Evolutionary conservation across 768 basidiomycete genomes (phyloP).

Genomic region (Phlegmacium glaucopus): DNA sequence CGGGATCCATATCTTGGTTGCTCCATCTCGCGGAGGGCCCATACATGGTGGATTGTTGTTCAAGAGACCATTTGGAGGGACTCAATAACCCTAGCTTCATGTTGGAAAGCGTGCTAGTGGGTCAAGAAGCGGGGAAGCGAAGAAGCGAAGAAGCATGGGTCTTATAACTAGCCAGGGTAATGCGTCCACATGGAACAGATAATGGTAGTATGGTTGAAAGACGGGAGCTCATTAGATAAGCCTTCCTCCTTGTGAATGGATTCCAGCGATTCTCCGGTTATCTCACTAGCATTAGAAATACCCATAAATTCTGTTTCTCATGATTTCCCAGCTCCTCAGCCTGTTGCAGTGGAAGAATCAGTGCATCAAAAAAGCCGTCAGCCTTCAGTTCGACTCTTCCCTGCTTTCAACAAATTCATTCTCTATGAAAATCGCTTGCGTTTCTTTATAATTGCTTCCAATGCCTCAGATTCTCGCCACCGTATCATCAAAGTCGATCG

Average conservation of each 20-base stretch:
- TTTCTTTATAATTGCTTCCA: slow-evolving; percentile 91
- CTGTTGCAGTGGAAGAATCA: neutral
- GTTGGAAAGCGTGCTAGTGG: neutral
- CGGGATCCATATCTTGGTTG: slow-evolving; percentile 79
- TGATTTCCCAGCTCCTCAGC: too few species aligned
- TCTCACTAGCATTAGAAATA: too few species aligned
- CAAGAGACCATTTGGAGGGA: slow-evolving; percentile 10
- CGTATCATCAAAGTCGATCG: slow-evolving; percentile 93
- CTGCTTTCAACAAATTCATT: slow-evolving; percentile 78
- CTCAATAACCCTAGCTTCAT: neutral
- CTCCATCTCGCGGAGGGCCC: slow-evolving; percentile 59
- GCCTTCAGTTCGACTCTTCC: slow-evolving; percentile 1
- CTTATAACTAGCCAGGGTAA: too few species aligned
- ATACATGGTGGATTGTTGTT: slow-evolving; percentile 27
- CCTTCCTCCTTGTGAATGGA: too few species aligned
- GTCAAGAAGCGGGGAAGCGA: neutral
- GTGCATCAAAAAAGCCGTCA: neutral
- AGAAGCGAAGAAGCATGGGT: neutral
- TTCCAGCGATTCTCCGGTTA: too few species aligned
- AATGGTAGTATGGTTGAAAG: too few species aligned
- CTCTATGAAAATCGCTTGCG: slow-evolving; percentile 90
- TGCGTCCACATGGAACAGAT: too few species aligned
- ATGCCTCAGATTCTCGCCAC: slow-evolving; percentile 83
- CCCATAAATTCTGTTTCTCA: too few species aligned
- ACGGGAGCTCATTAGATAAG: too few species aligned